Conservation (phyloP, 2,329 filamentous ascomycete genomes). For the Botrytis paeoniae region DNA sequence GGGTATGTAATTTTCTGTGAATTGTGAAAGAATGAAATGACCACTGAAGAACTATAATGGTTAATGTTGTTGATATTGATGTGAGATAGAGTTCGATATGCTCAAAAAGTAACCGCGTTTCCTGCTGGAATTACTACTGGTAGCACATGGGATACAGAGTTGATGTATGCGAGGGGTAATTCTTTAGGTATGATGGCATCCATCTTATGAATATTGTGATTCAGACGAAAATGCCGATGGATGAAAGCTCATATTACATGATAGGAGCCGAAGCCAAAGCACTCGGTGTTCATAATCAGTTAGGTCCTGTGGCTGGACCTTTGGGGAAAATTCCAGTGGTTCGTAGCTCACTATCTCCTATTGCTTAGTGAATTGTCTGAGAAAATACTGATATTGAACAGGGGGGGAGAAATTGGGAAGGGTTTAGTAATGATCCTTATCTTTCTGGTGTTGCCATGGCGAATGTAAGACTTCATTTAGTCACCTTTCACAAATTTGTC, state of each 20-base stretch:
- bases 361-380: background rate
- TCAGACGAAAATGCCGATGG: background rate
- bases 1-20: slow-evolving; percentile 43
- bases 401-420: slow-evolving; percentile 81
- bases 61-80: slow-evolving; percentile 1
- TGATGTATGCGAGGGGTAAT: slow-evolving; percentile 69
- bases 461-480: slow-evolving; percentile 38
- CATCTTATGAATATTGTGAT: background rate
- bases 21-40: background rate
- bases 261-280: slow-evolving; percentile 64
- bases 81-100: slow-evolving; percentile 55
- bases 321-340: slow-evolving; percentile 63
- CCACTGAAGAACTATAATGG: background rate
- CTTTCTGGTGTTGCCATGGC: slow-evolving; percentile 62
- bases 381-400: slow-evolving; percentile 42
- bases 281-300: slow-evolving; percentile 69
- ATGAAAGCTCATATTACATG: background rate
- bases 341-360: background rate
- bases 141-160: slow-evolving; percentile 72
- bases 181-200: slow-evolving; percentile 54
- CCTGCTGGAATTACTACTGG: slow-evolving; percentile 77
- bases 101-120: slow-evolving; percentile 70
- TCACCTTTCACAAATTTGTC: background rate
- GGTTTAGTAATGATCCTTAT: slow-evolving; percentile 76
- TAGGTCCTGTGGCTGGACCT: slow-evolving; percentile 74